A percentile compares a stretch with the other conserved stretches of the same genome.
Conservation (phyloP, 2,329 filamentous ascomycete species). For the Cladosporium sp. region DNA sequence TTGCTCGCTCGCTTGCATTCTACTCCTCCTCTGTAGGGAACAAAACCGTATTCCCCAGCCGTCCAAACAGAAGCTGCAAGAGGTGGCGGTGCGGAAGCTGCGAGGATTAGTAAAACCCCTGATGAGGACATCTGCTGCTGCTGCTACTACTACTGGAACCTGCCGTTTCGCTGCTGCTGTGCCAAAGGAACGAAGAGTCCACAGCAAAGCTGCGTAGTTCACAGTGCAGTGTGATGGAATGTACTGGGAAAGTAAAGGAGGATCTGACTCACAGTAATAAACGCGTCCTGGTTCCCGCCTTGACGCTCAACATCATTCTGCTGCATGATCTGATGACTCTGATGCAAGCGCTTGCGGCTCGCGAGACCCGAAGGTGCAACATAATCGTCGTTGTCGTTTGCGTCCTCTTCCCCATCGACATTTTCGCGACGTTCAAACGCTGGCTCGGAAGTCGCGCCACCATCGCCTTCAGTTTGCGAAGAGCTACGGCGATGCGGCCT, state of each 20-base stretch:
- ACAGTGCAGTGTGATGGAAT: no score
- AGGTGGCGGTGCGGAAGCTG: slow-evolving; percentile 26
- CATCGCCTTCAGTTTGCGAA: not conserved
- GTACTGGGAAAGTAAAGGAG: not conserved
- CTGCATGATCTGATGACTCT: slow-evolving; percentile 58
- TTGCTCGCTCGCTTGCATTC: no score
- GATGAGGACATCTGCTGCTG: no score
- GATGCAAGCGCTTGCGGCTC: slow-evolving; percentile 56
- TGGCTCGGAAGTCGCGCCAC: slow-evolving; percentile 22
- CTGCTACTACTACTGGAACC: no score
- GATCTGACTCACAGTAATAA: slow-evolving; percentile 46
- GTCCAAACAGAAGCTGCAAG: slow-evolving; percentile 25
- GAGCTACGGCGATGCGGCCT: slow-evolving; percentile 11
- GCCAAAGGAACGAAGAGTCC: no score
- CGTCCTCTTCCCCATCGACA: slow-evolving; percentile 16
- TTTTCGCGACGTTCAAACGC: slow-evolving; percentile 16
- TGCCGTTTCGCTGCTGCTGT: no score
- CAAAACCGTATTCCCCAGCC: slow-evolving; percentile 20
- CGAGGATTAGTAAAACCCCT: not conserved
- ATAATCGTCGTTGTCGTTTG: slow-evolving; percentile 35
- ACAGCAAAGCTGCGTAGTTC: no score
- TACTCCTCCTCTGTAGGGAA: slow-evolving; percentile 18
- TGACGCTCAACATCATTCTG: slow-evolving; percentile 59
- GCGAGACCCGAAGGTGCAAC: slow-evolving; percentile 45
- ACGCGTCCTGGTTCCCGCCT: slow-evolving; percentile 55